phyloP scores from a whole-genome alignment of 1,139 yeast genomes.

The Kazachstania sp. region DNA sequence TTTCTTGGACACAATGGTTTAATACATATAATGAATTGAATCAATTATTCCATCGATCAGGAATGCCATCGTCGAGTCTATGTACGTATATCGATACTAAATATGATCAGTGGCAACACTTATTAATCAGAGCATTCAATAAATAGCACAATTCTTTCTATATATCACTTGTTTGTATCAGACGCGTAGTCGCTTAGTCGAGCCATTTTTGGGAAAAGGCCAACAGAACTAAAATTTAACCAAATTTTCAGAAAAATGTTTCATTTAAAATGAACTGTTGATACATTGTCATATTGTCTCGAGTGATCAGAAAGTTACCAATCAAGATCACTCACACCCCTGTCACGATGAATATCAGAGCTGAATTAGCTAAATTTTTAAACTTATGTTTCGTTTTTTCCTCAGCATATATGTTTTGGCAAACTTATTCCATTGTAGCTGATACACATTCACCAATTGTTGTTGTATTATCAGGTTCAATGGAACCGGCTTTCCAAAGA shows the following conservation, averaged over 20 bases:
- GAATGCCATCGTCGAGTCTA: too few relatives aligned
- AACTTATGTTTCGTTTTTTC: conserved; percentile 72
- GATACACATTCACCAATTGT: conserved; percentile 91
- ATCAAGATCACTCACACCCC: neutral
- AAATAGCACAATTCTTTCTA: too few relatives aligned
- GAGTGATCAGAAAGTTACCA: too few relatives aligned
- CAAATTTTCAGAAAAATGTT: too few relatives aligned
- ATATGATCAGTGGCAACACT: neutral
- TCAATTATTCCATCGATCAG: neutral
- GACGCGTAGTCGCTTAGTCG: too few relatives aligned
- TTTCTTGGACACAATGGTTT: conserved; percentile 44
- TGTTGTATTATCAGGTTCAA: conserved; percentile 93
- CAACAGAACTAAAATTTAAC: neutral
- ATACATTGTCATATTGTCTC: too few relatives aligned
- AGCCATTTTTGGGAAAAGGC: too few relatives aligned
- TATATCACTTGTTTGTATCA: too few relatives aligned
- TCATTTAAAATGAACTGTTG: too few relatives aligned
- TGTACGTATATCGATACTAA: neutral
- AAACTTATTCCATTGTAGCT: conserved; percentile 65
- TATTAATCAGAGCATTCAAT: neutral
- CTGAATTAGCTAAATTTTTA: conserved; percentile 47
- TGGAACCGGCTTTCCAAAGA: conserved; percentile 99
- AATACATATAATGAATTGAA: conserved; percentile 11
- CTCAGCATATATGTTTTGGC: conserved; percentile 90
- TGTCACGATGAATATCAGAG: conserved; percentile 32